Base-by-base conservation (phyloP, 2,329 filamentous ascomycete species). In the Furcasterigmium sp. region DNA sequence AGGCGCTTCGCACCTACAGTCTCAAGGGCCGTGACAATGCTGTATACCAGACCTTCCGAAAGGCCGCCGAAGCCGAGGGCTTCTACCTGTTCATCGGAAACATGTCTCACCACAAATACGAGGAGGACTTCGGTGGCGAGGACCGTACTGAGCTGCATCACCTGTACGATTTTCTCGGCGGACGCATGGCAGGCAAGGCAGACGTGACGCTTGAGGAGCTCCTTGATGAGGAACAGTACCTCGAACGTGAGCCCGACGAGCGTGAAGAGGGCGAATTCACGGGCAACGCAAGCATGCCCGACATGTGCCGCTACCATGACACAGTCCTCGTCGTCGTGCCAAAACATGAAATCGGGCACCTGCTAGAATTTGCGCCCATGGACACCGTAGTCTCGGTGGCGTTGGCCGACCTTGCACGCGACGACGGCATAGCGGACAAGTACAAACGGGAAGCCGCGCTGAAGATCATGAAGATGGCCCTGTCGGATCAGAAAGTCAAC, bases 41-140 rank as follows among this genome's bases (percentile, higher is more conserved):
- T 2, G 50, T 52, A 2, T 51, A 60, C 1, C 50, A 59, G 8
- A 43, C 41, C 15, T 51, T 68, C 5, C 46, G 49, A 2, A 34
- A 54, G 2, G 15, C 57, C 2, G 57, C 56, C 10, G 40, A 44
- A 0, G 54, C 56, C 3, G 42, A 61, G 1, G 49, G 47, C 2
- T 52, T 67, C 2, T 53, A 61, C 5, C 32, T 67, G 2, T 62
- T 66, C 18, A 51, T 67, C 13, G 56, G 51, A 10, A 10, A 39
- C 9, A 39, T 47, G 14, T 30, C 45, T 13, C 39, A 46, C 17
- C 18, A 51, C 14, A 8, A 37, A 15, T 37, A 50, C 9, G 20
- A 46, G 20, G 23, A 38, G 3, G 40, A 48, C 3, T 46, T 42
- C 8, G 42, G 43, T 9, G 41, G 51, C 2, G 41, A 53, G 3